phyloP scores from a whole-genome alignment of 2,329 filamentous ascomycete species.

The Colletotrichum sp. region DNA sequence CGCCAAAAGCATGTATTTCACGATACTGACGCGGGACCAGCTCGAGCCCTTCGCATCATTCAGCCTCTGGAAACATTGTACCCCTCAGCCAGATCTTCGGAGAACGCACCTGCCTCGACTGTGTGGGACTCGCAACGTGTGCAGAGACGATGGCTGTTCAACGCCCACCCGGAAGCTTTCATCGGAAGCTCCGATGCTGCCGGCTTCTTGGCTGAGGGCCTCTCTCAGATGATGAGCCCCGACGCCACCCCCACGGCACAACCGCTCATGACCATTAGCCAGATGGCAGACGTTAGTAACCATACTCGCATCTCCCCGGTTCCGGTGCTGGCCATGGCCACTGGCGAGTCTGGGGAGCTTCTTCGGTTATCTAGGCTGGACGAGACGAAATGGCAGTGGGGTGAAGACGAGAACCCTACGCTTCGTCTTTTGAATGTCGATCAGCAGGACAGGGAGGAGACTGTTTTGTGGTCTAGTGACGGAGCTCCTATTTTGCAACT shows the following conservation, averaged over 20 bases:
- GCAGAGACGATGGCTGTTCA: conserved; percentile 56
- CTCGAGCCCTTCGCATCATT: conserved; percentile 4
- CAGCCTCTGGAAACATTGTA: conserved; percentile 6
- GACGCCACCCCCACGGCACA: conserved; percentile 26
- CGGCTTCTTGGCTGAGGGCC: conserved; percentile 40
- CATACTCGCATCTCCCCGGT: conserved; percentile 28
- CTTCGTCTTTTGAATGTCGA: conserved; percentile 53
- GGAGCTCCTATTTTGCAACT: conserved; percentile 55
- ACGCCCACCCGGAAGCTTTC: conserved; percentile 55
- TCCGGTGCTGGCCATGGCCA: conserved; percentile 50
- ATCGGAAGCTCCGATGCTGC: conserved; percentile 39
- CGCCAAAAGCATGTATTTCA: not conserved
- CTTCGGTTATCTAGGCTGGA: conserved; percentile 60
- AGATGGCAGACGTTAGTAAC: conserved; percentile 49
- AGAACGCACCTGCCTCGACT: not conserved
- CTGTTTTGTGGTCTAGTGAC: conserved; percentile 60
- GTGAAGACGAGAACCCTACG: conserved; percentile 44
- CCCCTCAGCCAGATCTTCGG: not conserved
- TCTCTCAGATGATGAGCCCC: conserved; percentile 31
- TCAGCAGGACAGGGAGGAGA: conserved; percentile 46
- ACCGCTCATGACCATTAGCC: conserved; percentile 60
- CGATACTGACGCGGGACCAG: not conserved
- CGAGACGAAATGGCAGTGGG: conserved; percentile 61
- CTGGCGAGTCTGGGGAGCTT: conserved; percentile 63
- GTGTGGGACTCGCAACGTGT: conserved; percentile 9